phyloP scores from a whole-genome alignment of 495 filamentous ascomycete genomes.

The Hypoxylon intermedium region DNA sequence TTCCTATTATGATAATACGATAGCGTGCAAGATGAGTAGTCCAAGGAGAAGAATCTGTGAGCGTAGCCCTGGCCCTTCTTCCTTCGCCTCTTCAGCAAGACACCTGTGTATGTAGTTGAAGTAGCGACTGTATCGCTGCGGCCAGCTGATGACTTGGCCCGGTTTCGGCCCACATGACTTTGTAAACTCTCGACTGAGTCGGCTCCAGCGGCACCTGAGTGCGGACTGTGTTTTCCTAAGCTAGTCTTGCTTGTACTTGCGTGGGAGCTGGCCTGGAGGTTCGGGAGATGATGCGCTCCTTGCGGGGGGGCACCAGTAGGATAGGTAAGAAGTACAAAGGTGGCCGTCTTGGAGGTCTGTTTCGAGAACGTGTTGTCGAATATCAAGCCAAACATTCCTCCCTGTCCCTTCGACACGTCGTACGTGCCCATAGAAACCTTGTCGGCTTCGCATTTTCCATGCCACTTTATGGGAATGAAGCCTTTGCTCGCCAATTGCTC shows the following conservation, averaged over 20 bases:
- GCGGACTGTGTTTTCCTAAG: constrained; percentile 51
- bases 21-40: constrained; percentile 87
- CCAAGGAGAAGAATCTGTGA: constrained; percentile 89
- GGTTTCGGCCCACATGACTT: constrained; percentile 48
- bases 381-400: constrained; percentile 93
- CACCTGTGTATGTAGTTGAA: constrained; percentile 67
- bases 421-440: constrained; percentile 92
- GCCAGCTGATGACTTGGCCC: constrained; percentile 42
- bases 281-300: constrained; percentile 71
- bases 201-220: constrained; percentile 47
- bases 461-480: constrained; percentile 84
- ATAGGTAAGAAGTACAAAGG: constrained; percentile 92
- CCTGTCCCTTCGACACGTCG: constrained; percentile 72
- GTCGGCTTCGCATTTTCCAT: constrained; percentile 94
- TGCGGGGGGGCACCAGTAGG: constrained; percentile 84
- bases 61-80: constrained; percentile 95
- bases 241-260: constrained; percentile 59
- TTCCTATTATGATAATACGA: constrained; percentile 96
- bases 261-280: constrained; percentile 54
- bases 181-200: constrained; percentile 65
- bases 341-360: constrained; percentile 90
- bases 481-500: constrained; percentile 87
- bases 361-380: constrained; percentile 99
- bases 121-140: constrained; percentile 46
- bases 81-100: constrained; percentile 84